Conservation (phyloP, 352 stramenopile genomes). For the Phytophthora boehmeriae region DNA sequence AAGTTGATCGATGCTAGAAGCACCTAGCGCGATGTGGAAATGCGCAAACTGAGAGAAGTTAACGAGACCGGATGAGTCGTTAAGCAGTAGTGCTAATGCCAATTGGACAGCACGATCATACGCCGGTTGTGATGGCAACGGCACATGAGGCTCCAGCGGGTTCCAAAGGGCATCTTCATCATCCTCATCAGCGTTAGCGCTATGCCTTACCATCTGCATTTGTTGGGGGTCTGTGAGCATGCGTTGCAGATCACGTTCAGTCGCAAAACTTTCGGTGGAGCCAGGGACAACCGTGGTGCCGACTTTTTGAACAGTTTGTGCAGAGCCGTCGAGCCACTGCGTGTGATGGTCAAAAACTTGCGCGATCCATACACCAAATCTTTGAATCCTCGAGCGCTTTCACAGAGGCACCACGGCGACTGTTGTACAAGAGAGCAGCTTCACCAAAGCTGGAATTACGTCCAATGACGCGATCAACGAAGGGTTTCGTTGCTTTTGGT, state of each 20-base stretch:
- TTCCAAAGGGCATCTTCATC: conserved; percentile 1
- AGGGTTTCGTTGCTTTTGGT: conserved; percentile 45
- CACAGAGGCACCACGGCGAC: conserved; percentile 92
- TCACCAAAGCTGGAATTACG: conserved; percentile 92
- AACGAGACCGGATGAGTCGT: conserved; percentile 71
- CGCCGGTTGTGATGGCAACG: conserved; percentile 28
- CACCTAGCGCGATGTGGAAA: conserved; percentile 83
- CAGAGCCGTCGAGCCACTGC: conserved; percentile 77
- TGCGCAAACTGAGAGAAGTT: conserved; percentile 91
- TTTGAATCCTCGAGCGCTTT: conserved; percentile 85
- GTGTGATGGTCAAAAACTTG: conserved; percentile 87
- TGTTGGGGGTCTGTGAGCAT: conserved; percentile 59
- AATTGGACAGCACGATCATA: conserved; percentile 68
- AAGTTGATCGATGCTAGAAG: conserved; percentile 73
- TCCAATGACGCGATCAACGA: conserved; percentile 78
- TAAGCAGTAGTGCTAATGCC: conserved; percentile 71
- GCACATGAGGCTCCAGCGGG: conserved; percentile 3
- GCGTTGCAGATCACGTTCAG: conserved; percentile 53
- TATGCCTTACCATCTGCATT: conserved; percentile 37
- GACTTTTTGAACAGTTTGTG: conserved; percentile 79
- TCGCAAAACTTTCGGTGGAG: conserved; percentile 63
- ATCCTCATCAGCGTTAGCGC: conserved; percentile 29
- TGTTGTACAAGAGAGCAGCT: conserved; percentile 97
- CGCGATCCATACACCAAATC: conserved; percentile 93
- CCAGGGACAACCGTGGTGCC: conserved; percentile 44